These are phyloP conservation scores for Phialophora chinensis DNA, from an alignment of 2,329 filamentous ascomycete genomes.

Conservation along the genomic window DNA sequence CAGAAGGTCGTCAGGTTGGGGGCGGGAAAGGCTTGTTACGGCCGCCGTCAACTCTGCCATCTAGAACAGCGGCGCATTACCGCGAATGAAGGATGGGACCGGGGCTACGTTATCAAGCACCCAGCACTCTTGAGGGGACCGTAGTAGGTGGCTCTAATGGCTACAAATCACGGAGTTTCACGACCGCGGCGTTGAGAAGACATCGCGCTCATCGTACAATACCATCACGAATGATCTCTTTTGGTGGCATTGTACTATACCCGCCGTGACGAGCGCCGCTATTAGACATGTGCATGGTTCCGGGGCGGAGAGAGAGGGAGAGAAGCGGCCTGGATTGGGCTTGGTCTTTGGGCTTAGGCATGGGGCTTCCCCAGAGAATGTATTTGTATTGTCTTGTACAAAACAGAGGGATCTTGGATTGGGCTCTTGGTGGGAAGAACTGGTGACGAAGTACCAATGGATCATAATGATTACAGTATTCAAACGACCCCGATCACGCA, in stretches of 20 bases:
- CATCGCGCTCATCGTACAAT: background rate
- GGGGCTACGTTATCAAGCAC: background rate
- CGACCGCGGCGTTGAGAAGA: background rate
- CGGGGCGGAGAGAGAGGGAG: background rate
- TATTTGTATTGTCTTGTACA: no score
- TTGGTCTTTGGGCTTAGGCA: no score
- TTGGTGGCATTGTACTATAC: background rate
- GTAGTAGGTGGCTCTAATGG: background rate
- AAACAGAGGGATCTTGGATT: no score
- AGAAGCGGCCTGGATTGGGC: background rate
- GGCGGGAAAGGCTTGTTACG: background rate
- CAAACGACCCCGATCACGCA: no score
- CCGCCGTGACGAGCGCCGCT: background rate
- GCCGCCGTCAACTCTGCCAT: background rate
- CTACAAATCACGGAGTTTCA: background rate
- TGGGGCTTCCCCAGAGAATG: no score
- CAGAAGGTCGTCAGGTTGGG: background rate
- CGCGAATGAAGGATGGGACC: background rate
- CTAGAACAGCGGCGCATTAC: background rate
- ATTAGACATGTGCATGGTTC: background rate
- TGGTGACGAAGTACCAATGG: no score
- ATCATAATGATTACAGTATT: no score
- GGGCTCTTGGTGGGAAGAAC: no score
- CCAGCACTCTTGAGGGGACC: background rate
- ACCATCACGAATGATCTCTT: background rate